These are phyloP conservation scores for Bruguiera hainesii DNA, from an alignment of 441 rosid species.

Conservation along the genomic window DNA sequence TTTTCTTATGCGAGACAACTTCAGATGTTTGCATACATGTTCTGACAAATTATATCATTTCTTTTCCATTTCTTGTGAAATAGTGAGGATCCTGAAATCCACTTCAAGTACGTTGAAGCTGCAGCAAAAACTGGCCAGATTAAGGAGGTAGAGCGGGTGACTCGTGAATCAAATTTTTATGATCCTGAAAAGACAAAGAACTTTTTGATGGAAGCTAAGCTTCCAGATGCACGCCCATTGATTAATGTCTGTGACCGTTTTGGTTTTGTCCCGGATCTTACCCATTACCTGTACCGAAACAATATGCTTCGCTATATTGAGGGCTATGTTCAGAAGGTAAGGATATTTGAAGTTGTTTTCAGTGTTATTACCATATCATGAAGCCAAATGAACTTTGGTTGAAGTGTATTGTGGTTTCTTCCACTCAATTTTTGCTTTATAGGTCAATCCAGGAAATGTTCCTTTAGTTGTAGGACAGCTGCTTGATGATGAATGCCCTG, in stretches of 20 bases:
- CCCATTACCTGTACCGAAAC: conserved; percentile 80
- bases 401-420: background rate
- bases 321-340: conserved; percentile 91
- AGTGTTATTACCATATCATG: background rate
- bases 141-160: conserved; percentile 89
- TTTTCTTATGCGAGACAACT: no score
- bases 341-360: background rate
- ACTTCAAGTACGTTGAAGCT: conserved; percentile 83
- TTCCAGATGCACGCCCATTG: conserved; percentile 72
- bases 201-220: conserved; percentile 84
- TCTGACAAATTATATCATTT: background rate
- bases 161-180: conserved; percentile 82
- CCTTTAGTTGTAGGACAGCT: conserved; percentile 83
- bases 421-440: conserved; percentile 16
- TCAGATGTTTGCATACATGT: background rate
- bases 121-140: conserved; percentile 91
- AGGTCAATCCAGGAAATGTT: conserved; percentile 83
- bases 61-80: conserved; percentile 7
- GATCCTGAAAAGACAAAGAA: conserved; percentile 85
- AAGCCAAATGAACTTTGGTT: background rate
- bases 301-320: conserved; percentile 93
- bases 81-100: conserved; percentile 87
- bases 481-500: conserved; percentile 79
- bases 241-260: conserved; percentile 93
- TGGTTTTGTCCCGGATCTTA: conserved; percentile 88